These are phyloP conservation scores for Globisporangium lucens DNA, from an alignment of 352 stramenopile species.

Conservation along the genomic window DNA sequence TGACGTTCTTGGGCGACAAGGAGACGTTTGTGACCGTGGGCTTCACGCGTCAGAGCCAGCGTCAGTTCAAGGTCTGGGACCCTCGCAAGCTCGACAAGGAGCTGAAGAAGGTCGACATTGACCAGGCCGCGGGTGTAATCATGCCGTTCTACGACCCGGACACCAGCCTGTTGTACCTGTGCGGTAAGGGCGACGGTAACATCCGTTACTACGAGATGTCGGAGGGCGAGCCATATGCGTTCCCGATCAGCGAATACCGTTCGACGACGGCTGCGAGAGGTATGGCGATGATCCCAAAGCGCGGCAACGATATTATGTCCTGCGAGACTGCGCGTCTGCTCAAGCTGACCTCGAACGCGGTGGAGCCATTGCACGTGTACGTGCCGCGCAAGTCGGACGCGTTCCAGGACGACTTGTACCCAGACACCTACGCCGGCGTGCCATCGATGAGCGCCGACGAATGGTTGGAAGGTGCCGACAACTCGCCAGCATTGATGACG, in stretches of 20 bases:
- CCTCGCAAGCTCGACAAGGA: conserved; percentile 90
- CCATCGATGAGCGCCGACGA: conserved; percentile 95
- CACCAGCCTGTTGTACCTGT: conserved; percentile 98
- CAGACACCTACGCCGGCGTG: conserved; percentile 92
- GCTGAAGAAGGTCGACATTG: conserved; percentile 94
- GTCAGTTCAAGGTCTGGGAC: conserved; percentile 91
- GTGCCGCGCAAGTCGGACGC: conserved; percentile 98
- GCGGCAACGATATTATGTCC: conserved; percentile 96
- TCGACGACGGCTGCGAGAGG: conserved; percentile 95
- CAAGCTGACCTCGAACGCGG: conserved; percentile 95
- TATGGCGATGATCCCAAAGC: conserved; percentile 99
- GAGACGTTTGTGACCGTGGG: conserved; percentile 97
- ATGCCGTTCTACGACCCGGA: conserved; percentile 99
- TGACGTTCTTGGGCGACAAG: conserved; percentile 94
- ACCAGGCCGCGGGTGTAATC: conserved; percentile 97
- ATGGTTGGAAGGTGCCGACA: conserved; percentile 94
- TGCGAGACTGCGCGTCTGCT: conserved; percentile 96
- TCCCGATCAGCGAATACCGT: conserved; percentile 94
- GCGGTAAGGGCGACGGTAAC: conserved; percentile 97
- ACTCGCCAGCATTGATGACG: conserved; percentile 90
- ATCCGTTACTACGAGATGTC: conserved; percentile 99
- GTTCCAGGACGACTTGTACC: conserved; percentile 99
- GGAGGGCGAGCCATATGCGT: conserved; percentile 92
- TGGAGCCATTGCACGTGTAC: conserved; percentile 96
- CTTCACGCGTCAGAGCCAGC: conserved; percentile 95